phyloP scores from a whole-genome alignment of 2,329 filamentous ascomycete genomes.

The Ophiostoma fasciatum region DNA sequence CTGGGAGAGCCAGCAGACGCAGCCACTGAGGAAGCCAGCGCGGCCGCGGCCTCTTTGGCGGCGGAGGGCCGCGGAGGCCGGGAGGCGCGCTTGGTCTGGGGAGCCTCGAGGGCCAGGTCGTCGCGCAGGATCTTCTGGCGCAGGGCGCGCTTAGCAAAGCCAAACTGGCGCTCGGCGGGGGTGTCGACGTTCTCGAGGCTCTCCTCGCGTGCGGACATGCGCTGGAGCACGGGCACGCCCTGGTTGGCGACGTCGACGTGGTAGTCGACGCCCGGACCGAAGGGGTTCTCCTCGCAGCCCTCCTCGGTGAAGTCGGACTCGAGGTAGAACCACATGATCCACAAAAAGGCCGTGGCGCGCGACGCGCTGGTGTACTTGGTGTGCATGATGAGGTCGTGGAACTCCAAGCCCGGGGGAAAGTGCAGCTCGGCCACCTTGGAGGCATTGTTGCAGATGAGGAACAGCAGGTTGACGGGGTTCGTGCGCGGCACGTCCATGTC shows the following conservation, averaged over 20 bases:
- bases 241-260: slow-evolving; percentile 50
- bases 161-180: slow-evolving; percentile 53
- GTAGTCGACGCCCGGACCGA: slow-evolving; percentile 58
- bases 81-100: slow-evolving; percentile 40
- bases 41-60: slow-evolving; percentile 13
- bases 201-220: slow-evolving; percentile 51
- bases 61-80: slow-evolving; percentile 18
- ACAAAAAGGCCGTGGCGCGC: slow-evolving; percentile 77
- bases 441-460: slow-evolving; percentile 80
- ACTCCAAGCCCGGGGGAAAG: slow-evolving; percentile 73
- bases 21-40: too few relatives aligned
- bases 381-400: slow-evolving; percentile 94
- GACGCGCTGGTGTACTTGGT: slow-evolving; percentile 68
- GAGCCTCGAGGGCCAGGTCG: slow-evolving; percentile 52
- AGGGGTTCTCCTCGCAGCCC: slow-evolving; percentile 79
- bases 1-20: too few relatives aligned
- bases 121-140: slow-evolving; percentile 60
- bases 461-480: slow-evolving; percentile 94
- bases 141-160: slow-evolving; percentile 58
- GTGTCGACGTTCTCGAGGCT: slow-evolving; percentile 61
- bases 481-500: slow-evolving; percentile 52
- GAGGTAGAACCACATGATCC: slow-evolving; percentile 98
- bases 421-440: slow-evolving; percentile 86
- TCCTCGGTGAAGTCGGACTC: slow-evolving; percentile 89
- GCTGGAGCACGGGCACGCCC: slow-evolving; percentile 51